Base-by-base conservation (phyloP, 225 moss, liverwort and hornwort species). In the Sphagnum tenellum region DNA sequence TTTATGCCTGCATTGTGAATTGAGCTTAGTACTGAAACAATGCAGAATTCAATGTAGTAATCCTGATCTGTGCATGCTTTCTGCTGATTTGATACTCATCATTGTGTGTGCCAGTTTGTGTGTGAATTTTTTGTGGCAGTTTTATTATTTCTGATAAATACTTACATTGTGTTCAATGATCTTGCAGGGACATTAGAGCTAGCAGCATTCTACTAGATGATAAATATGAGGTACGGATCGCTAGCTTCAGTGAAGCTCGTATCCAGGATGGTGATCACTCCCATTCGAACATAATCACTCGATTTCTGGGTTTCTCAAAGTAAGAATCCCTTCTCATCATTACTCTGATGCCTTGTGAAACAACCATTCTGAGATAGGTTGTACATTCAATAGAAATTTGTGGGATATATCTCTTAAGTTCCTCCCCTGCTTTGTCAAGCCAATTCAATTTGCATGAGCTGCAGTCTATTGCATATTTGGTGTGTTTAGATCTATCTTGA, bases 141-240 rank as follows among this genome's bases (percentile, higher is more conserved):
- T 52, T 52, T 52, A 9, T 6, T 52, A 52, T 52, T 9, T 5
- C 52, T 9, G 9, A 52, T 52, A 52, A 9, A 52, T 6, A 52
- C 9, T 52, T 52, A 6, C 6, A 52, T 52, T 52, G 52, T 52
- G 9, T 6, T 52, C 52, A 52, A 52, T 52, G 52, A 52, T 70
- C 5, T 11, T 59, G 65, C 81, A 85, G 85, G 66, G 85, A 85
- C 66, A 46, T 85, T 7, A 81, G 78, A 66, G 89, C 95, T 44
- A 92, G 86, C 71, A 92, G 89, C 69, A 92, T 96, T 69, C 77
- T 96, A 2, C 82, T 96, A 56, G 92, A 96, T 67, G 95, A 96
- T 54, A 96, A 89, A 69, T 96, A 79, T 64, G 95, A 96, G 79
- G 92, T 96, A 51, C 82, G 92, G 67, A 79, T 96, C 47, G 95